These are phyloP conservation scores for Carpinus viminea DNA, from an alignment of 306 rosid species.

Conservation along the genomic window DNA sequence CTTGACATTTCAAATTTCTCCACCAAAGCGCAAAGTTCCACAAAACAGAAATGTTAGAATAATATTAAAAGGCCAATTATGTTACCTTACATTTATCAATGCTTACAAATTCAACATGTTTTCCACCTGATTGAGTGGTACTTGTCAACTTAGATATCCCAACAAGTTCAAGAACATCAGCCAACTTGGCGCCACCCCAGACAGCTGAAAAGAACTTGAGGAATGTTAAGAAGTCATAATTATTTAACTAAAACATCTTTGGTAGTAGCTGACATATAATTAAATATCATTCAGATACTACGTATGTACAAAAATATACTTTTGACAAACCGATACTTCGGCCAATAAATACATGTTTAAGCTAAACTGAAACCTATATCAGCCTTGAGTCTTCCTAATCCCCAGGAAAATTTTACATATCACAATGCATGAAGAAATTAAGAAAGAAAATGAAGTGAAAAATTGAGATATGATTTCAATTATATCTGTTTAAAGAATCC, in stretches of 20 bases:
- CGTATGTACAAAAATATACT: neutral
- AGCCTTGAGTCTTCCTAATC: neutral
- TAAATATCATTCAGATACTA: neutral
- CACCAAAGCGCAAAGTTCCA: constrained; percentile 4
- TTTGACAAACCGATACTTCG: neutral
- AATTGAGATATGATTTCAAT: neutral
- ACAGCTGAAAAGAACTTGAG: constrained; percentile 55
- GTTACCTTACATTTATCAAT: constrained; percentile 88
- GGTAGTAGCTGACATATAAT: constrained; percentile 7
- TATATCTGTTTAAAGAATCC: neutral
- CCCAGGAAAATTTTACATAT: neutral
- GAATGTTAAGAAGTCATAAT: constrained; percentile 10
- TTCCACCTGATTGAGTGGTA: constrained; percentile 66
- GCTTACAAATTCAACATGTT: constrained; percentile 93
- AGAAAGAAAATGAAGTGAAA: neutral
- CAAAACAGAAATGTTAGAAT: constrained; percentile 6
- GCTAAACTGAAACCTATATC: neutral
- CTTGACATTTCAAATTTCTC: neutral
- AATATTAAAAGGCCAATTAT: constrained; percentile 18
- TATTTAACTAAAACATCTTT: constrained; percentile 20
- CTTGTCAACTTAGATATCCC: constrained; percentile 71
- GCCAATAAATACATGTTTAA: neutral
- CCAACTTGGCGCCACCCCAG: constrained; percentile 92
- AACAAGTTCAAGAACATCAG: constrained; percentile 85
- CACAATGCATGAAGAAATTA: neutral